phyloP scores from a whole-genome alignment of 2,329 filamentous ascomycete genomes.

The Leptodontidium sp. region DNA sequence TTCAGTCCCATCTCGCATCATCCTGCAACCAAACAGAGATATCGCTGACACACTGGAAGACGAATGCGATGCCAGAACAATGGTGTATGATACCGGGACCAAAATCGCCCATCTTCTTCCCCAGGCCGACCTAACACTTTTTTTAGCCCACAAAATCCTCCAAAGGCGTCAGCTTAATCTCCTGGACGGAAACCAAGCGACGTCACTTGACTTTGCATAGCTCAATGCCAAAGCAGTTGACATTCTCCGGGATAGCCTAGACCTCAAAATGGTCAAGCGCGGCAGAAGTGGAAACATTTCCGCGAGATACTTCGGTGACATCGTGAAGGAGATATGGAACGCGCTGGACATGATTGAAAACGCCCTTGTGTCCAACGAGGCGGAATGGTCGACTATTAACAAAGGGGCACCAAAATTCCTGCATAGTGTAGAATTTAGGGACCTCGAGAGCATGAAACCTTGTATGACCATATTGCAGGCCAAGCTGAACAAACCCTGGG shows the following conservation, averaged over 20 bases:
- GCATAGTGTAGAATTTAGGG: not conserved
- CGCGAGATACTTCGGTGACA: constrained; percentile 3
- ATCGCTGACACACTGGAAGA: not conserved
- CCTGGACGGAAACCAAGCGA: not conserved
- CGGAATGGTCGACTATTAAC: not conserved
- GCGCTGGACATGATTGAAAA: constrained; percentile 15
- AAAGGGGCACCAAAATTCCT: constrained; percentile 17
- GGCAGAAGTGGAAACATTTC: not conserved
- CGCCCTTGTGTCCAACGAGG: constrained; percentile 7
- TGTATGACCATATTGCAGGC: constrained; percentile 2
- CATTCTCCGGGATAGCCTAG: not conserved
- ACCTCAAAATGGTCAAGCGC: not conserved
- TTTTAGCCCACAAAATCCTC: not conserved
- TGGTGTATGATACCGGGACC: not conserved
- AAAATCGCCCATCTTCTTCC: not conserved
- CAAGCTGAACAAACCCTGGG: constrained; percentile 20
- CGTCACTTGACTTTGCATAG: not conserved
- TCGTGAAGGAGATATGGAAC: constrained; percentile 20
- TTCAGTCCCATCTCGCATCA: not conserved
- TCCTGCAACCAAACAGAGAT: not conserved
- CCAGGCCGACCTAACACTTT: not conserved
- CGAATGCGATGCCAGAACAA: not conserved
- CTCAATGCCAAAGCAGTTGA: not conserved
- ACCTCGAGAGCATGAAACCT: not conserved
- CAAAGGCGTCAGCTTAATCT: not conserved